A percentile compares a stretch with the other conserved stretches of the same genome.
These are phyloP conservation scores for Glycyrrhiza uralensis DNA, from an alignment of 306 rosid genomes.

Conservation along the genomic window DNA sequence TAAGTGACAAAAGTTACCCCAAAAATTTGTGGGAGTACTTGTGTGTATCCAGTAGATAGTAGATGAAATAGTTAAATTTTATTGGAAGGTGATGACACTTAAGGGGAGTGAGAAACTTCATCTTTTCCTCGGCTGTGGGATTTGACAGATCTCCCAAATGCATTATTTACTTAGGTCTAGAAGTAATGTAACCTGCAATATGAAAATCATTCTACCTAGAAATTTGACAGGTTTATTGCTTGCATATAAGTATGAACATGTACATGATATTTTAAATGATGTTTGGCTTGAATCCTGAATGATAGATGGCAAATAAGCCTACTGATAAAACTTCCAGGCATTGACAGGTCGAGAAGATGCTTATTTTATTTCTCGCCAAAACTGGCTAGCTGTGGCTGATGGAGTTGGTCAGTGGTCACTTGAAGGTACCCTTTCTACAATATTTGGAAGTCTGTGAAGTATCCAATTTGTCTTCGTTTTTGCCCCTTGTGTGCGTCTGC, in stretches of 20 bases:
- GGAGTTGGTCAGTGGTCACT: conserved; percentile 77
- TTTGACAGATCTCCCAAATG: conserved; percentile 1
- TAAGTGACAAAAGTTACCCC: not conserved
- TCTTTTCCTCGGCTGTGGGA: not conserved
- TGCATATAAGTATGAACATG: not conserved
- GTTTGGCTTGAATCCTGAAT: conserved; percentile 12
- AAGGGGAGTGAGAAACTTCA: not conserved
- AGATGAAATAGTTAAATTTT: not conserved
- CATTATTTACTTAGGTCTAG: not conserved
- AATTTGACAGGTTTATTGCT: not conserved
- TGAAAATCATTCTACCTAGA: not conserved
- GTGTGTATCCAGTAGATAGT: conserved; percentile 14
- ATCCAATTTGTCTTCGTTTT: not conserved
- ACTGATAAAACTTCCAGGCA: conserved; percentile 64
- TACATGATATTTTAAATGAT: not conserved
- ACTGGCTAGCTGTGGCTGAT: conserved; percentile 81
- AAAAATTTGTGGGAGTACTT: not conserved
- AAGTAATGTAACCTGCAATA: not conserved
- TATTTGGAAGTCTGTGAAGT: conserved; percentile 22
- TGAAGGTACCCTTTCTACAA: conserved; percentile 48
- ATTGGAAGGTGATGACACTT: conserved; percentile 2
- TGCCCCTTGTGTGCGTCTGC: not conserved
- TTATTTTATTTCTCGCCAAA: conserved; percentile 53
- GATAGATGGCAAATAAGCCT: conserved; percentile 32
- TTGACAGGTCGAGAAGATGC: conserved; percentile 72